Conservation (phyloP, 352 stramenopile species). For the Pilasporangium apinafurcum region DNA sequence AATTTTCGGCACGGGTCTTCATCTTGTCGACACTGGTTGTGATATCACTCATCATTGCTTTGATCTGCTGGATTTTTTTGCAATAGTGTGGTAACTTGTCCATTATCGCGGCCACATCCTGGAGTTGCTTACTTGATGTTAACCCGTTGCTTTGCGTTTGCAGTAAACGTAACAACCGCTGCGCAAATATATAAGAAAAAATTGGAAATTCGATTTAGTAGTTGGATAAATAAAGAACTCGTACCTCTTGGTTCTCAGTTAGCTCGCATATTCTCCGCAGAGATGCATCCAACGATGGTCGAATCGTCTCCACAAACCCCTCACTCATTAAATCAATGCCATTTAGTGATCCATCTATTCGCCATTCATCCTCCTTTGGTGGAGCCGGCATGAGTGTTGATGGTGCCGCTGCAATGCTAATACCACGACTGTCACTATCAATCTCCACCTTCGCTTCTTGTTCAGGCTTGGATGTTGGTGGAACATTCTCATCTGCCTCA, state of each 20-base stretch:
- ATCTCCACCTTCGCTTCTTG: too few species aligned
- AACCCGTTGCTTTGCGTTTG: constrained; percentile 39
- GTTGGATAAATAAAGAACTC: constrained; percentile 23
- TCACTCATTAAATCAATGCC: constrained; percentile 48
- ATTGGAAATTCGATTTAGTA: constrained; percentile 11
- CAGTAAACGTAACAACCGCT: constrained; percentile 51
- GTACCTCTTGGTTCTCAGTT: constrained; percentile 32
- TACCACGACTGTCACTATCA: too few species aligned
- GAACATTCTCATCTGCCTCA: background rate
- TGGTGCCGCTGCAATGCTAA: background rate
- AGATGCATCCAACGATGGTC: constrained; percentile 55
- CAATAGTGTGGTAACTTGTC: constrained; percentile 66
- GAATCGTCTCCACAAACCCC: constrained; percentile 40
- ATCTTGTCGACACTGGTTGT: constrained; percentile 51
- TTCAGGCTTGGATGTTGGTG: background rate
- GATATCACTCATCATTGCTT: constrained; percentile 54
- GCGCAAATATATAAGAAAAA: background rate
- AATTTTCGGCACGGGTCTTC: constrained; percentile 57
- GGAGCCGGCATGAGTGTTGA: background rate
- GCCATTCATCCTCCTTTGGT: constrained; percentile 18
- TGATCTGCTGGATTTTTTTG: constrained; percentile 60
- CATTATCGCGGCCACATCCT: constrained; percentile 56
- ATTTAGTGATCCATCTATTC: constrained; percentile 29
- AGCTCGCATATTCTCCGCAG: constrained; percentile 73
- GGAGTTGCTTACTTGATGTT: constrained; percentile 47